A percentile compares a stretch with the other conserved stretches of the same genome.
phyloP scores from a whole-genome alignment of 495 filamentous ascomycete genomes.

The Thermothielavioides terrestris region DNA sequence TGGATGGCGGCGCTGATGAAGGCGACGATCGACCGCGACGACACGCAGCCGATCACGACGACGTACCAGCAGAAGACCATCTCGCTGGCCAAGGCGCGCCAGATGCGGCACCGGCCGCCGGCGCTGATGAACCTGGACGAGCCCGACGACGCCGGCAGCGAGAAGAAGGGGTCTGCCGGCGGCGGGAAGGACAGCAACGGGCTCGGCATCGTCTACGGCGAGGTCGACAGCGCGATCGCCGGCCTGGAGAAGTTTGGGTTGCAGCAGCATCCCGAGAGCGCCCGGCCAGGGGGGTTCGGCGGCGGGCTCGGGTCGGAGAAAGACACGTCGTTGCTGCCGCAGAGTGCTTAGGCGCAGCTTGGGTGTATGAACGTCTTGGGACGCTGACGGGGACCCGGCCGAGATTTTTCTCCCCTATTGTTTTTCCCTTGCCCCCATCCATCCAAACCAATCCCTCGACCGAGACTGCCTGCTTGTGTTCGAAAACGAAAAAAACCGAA shows the following conservation, averaged over 20 bases:
- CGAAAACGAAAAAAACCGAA: no score
- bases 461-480: no score
- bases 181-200: conserved; percentile 24
- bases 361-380: not conserved
- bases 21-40: conserved; percentile 94
- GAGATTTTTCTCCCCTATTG: not conserved
- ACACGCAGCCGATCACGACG: conserved; percentile 63
- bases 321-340: conserved; percentile 26
- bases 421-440: no score
- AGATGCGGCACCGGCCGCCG: conserved; percentile 79
- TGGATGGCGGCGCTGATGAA: conserved; percentile 99
- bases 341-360: conserved; percentile 32
- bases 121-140: conserved; percentile 70
- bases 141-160: conserved; percentile 26
- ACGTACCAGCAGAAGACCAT: conserved; percentile 96
- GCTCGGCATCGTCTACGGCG: conserved; percentile 42
- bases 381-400: not conserved
- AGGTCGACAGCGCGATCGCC: conserved; percentile 42
- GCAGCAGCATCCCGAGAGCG: conserved; percentile 32
- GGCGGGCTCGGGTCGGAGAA: conserved; percentile 26
- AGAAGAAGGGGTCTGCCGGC: conserved; percentile 14
- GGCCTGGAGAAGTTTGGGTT: conserved; percentile 40
- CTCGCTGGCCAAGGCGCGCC: conserved; percentile 70
- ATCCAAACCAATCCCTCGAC: no score
- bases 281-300: conserved; percentile 22